Conservation (phyloP, 139 green algal species). For the Choricystis sp. region DNA sequence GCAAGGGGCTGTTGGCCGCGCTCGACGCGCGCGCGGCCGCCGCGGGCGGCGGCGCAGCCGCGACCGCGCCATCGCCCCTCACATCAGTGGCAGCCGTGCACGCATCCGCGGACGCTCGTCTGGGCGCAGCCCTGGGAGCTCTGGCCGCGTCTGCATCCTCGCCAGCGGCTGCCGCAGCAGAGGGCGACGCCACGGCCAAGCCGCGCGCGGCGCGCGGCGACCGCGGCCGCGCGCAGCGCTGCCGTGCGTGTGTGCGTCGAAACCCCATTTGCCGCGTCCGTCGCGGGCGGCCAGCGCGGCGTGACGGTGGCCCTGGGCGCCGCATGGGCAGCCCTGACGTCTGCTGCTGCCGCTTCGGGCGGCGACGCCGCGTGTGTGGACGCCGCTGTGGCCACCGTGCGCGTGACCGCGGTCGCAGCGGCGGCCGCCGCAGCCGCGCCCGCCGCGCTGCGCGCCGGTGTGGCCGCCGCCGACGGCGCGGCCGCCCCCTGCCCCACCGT, state of each 20-base stretch:
- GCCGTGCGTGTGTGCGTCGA: slow-evolving; percentile 27
- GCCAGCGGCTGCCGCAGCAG: background rate
- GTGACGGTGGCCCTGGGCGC: slow-evolving; percentile 23
- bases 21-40: slow-evolving; percentile 12
- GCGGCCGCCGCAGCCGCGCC: slow-evolving; percentile 3
- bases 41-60: slow-evolving; percentile 14
- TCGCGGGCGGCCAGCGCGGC: slow-evolving; percentile 13
- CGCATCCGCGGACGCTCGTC: background rate
- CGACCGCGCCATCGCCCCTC: slow-evolving; percentile 33
- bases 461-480: slow-evolving; percentile 47
- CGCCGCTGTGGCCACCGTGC: slow-evolving; percentile 22
- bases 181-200: slow-evolving; percentile 9
- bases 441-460: slow-evolving; percentile 28
- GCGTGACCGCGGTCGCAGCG: slow-evolving; percentile 6
- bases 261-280: slow-evolving; percentile 40
- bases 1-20: background rate
- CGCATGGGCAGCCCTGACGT: slow-evolving; percentile 42
- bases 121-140: slow-evolving; percentile 2
- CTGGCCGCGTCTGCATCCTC: slow-evolving; percentile 1
- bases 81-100: slow-evolving; percentile 29
- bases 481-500: too few species aligned
- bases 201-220: slow-evolving; percentile 24
- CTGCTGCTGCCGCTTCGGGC: background rate
- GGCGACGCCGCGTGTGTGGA: slow-evolving; percentile 29
- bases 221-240: slow-evolving; percentile 24